phyloP scores from a whole-genome alignment of 129 eudicot species.

The Centaurea solstitialis region DNA sequence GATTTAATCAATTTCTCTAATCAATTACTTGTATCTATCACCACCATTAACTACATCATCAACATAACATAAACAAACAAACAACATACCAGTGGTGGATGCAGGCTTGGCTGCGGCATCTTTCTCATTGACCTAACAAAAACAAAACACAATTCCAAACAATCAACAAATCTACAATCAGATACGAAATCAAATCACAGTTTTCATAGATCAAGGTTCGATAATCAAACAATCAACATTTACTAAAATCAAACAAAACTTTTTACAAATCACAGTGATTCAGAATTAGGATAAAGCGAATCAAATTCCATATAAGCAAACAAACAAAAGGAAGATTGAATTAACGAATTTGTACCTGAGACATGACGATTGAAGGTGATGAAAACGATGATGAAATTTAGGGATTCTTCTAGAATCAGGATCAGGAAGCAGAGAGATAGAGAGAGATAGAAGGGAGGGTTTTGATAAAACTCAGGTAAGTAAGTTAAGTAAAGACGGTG shows the following conservation, averaged over 20 bases:
- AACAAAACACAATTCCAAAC: slow-evolving; percentile 5
- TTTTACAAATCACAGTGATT: not conserved
- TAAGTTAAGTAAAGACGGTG: slow-evolving; percentile 12
- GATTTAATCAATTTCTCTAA: slow-evolving; percentile 1
- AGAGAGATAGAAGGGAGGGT: slow-evolving; percentile 11
- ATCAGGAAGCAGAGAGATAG: slow-evolving; percentile 1
- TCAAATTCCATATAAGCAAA: not conserved
- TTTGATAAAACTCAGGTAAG: slow-evolving; percentile 26
- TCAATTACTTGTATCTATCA: not conserved
- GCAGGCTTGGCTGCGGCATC: slow-evolving; percentile 40
- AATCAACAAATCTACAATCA: slow-evolving; percentile 16
- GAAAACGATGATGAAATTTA: not conserved
- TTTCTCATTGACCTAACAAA: slow-evolving; percentile 39
- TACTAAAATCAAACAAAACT: not conserved
- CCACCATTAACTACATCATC: not conserved
- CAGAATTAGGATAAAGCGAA: slow-evolving; percentile 9
- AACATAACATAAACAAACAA: not conserved
- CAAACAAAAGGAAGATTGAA: not conserved
- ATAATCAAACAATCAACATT: not conserved
- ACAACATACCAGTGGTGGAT: not conserved
- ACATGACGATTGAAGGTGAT: slow-evolving; percentile 34
- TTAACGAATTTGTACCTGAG: slow-evolving; percentile 31
- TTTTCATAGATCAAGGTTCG: not conserved
- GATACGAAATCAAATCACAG: not conserved
- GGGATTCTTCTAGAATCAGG: slow-evolving; percentile 5